Evolutionary conservation across 768 basidiomycete genomes (phyloP).

Genomic region (Amanita pseudoporphyria): DNA sequence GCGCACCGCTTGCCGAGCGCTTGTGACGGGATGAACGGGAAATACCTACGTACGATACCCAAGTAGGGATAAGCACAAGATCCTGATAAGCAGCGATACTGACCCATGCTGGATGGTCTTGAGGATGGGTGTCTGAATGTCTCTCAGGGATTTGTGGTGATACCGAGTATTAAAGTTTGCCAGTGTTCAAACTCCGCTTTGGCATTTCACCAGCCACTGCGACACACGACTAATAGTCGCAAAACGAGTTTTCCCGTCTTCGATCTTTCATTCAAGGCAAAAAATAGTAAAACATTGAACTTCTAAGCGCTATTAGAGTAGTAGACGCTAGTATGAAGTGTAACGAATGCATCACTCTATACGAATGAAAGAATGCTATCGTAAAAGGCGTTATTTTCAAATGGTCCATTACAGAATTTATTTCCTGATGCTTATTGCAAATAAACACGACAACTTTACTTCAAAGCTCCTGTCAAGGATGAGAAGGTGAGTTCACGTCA

Average conservation of each 20-base stretch:
- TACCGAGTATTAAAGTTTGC: conserved; percentile 36
- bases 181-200: conserved; percentile 25
- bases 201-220: conserved; percentile 20
- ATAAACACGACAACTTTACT: not conserved
- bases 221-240: too few relatives aligned
- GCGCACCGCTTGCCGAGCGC: conserved; percentile 87
- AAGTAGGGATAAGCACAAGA: conserved; percentile 9
- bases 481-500: not conserved
- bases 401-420: too few relatives aligned
- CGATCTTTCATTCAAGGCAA: too few relatives aligned
- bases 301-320: too few relatives aligned
- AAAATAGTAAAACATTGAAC: too few relatives aligned
- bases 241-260: too few relatives aligned
- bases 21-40: conserved; percentile 96
- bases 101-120: conserved; percentile 73
- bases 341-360: not conserved
- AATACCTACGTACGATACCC: conserved; percentile 57
- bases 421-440: too few relatives aligned
- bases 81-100: conserved; percentile 28
- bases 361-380: not conserved
- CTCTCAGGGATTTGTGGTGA: conserved; percentile 45
- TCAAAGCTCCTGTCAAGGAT: conserved; percentile 21
- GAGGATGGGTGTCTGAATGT: conserved; percentile 46
- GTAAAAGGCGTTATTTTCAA: not conserved
- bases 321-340: not conserved